Percentiles rank a stretch among this genome's conserved stretches.
Conservation (phyloP, 108 stramenopile species). For the Conticribra guillardii region DNA sequence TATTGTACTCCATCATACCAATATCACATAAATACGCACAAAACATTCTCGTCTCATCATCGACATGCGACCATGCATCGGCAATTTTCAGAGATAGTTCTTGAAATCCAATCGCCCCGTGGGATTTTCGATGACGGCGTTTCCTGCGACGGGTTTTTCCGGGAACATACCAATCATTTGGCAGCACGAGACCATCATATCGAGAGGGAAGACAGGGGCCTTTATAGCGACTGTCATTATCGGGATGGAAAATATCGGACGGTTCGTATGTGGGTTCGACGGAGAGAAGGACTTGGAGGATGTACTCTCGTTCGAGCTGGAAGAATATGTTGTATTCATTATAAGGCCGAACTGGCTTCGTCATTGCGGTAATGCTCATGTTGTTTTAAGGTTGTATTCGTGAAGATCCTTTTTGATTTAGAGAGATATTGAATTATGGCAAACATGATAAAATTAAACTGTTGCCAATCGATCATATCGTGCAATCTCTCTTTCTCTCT, state of each 20-base stretch:
- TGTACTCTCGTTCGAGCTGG: constrained; percentile 44
- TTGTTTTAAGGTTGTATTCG: too few species aligned
- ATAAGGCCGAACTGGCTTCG: constrained; percentile 24
- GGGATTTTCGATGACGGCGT: constrained; percentile 61
- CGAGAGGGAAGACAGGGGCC: constrained; percentile 24
- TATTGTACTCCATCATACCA: constrained; percentile 50
- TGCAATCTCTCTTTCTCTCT: too few species aligned
- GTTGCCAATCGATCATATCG: too few species aligned
- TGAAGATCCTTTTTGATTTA: too few species aligned
- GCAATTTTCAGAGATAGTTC: constrained; percentile 63
- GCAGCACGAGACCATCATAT: constrained; percentile 19
- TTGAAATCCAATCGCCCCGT: constrained; percentile 71
- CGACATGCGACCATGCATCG: constrained; percentile 44
- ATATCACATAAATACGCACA: constrained; percentile 47
- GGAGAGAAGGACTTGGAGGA: constrained; percentile 27
- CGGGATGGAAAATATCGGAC: constrained; percentile 13
- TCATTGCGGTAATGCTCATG: too few species aligned
- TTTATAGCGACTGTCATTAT: constrained; percentile 6
- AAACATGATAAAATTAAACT: too few species aligned
- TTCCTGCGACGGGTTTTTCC: constrained; percentile 23
- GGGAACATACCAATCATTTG: constrained; percentile 24
- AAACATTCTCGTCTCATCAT: constrained; percentile 32
- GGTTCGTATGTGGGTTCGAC: constrained; percentile 4
- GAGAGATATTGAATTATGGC: too few species aligned
- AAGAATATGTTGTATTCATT: constrained; percentile 42